A percentile compares a stretch with the other conserved stretches of the same genome.
Evolutionary conservation across 208 protist species (phyloP).

Genomic region (Porcisia hertigi): DNA sequence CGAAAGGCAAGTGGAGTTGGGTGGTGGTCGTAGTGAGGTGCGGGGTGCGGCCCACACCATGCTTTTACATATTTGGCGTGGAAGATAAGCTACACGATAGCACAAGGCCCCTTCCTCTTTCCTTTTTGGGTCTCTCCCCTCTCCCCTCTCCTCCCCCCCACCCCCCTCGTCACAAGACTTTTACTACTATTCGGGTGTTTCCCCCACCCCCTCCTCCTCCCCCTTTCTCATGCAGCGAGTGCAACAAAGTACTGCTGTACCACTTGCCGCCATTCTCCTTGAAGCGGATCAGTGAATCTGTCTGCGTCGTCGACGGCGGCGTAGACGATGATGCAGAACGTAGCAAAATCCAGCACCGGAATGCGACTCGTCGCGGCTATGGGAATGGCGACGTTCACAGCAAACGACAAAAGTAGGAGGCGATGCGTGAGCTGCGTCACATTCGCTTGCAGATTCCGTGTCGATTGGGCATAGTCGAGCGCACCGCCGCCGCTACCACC

Average conservation of each 20-base stretch:
- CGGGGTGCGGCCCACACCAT: neutral
- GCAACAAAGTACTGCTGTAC: constrained; percentile 55
- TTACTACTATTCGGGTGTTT: neutral
- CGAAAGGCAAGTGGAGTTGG: neutral
- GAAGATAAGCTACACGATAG: too few species aligned
- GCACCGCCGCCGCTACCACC: neutral
- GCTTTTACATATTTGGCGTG: neutral
- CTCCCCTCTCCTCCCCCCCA: neutral
- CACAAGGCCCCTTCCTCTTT: too few species aligned
- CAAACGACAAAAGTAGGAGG: constrained; percentile 48
- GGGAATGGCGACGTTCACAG: constrained; percentile 67
- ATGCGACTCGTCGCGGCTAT: constrained; percentile 47
- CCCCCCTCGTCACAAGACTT: neutral
- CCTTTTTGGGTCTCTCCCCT: neutral
- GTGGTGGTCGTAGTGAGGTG: neutral
- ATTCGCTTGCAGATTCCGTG: neutral
- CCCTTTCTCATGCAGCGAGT: constrained; percentile 14
- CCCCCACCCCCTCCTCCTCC: too few species aligned
- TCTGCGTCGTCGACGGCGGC: constrained; percentile 33
- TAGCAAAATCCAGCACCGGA: constrained; percentile 57
- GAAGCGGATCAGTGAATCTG: constrained; percentile 9
- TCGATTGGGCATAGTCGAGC: constrained; percentile 3
- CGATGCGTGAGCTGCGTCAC: constrained; percentile 16
- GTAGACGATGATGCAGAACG: constrained; percentile 62
- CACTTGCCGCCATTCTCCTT: constrained; percentile 47